Conservation (phyloP, 2,329 filamentous ascomycete species). For the Pyricularia grisea region DNA sequence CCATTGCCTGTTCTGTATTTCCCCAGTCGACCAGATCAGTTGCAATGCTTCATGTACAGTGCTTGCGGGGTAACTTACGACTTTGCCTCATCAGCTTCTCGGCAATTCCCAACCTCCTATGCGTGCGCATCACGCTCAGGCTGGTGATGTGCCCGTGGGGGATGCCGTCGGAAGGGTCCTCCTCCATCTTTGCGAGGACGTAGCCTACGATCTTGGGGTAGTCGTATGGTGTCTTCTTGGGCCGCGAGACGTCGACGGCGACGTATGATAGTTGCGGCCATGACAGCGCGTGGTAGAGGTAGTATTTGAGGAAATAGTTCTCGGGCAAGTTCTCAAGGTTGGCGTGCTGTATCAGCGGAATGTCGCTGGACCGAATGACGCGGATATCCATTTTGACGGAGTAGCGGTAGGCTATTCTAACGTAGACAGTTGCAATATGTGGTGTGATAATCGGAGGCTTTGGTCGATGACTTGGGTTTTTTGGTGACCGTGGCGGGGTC, state of each 20-base stretch:
- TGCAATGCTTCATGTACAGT: background rate
- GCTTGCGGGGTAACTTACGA: slow-evolving; percentile 44
- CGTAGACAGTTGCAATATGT: background rate
- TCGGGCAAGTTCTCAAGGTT: slow-evolving; percentile 98
- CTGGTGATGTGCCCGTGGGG: slow-evolving; percentile 95
- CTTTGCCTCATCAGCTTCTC: slow-evolving; percentile 97
- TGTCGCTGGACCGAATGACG: slow-evolving; percentile 71
- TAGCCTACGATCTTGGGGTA: slow-evolving; percentile 98
- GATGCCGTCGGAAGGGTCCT: slow-evolving; percentile 84
- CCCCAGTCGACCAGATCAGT: background rate
- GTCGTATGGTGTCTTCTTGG: slow-evolving; percentile 68
- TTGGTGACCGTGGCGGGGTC: background rate
- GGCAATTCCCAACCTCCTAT: slow-evolving; percentile 80
- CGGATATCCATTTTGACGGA: slow-evolving; percentile 72
- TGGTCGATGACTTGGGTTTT: background rate
- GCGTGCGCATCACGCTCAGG: slow-evolving; percentile 91
- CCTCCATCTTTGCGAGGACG: slow-evolving; percentile 99
- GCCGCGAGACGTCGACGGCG: slow-evolving; percentile 81
- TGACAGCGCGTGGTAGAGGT: slow-evolving; percentile 95
- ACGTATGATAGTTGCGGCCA: slow-evolving; percentile 98
- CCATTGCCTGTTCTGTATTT: slow-evolving; percentile 78
- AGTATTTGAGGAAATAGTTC: slow-evolving; percentile 99
- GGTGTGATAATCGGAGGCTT: background rate
- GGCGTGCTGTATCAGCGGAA: slow-evolving; percentile 90
- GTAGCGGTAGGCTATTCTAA: background rate